Evolutionary conservation across 192 early-diverging fungal species (phyloP), one percentile per base, ranked within the genome.

Genomic region (Thamnidium elegans): DNA sequence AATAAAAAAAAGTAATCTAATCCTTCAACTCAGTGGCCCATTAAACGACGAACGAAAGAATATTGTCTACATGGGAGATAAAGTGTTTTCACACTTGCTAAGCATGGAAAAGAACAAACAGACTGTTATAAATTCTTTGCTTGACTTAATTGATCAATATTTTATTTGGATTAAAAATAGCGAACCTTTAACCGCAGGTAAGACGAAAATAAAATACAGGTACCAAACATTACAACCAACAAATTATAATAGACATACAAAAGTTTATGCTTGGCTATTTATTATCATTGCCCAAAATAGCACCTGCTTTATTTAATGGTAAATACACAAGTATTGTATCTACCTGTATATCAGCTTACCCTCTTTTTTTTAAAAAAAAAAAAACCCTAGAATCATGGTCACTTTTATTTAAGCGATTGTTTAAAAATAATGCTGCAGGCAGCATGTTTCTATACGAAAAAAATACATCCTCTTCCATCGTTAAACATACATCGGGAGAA

Each of bases 381-480:
- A 11, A 17, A 19, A 11, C 19, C 20, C n/a, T 53, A 67, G 65
- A 44, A 14, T 67, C 55, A 7, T 67, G 65, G 65, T 20, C 65
- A 4, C 19, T 17, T 23, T 39, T 60, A n/a, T 67, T 67, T 39
- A 58, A 67, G 19, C 47, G 32, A 30, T 45, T 67, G 1, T 34
- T 26, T 48, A 23, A 67, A 3, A 42, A 67, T 48, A 30, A 50
- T 17, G 43, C 65, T 4, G 53, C 55, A 48, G 55, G 65, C 3
- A 52, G 13, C 46, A 59, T 67, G 34, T 51, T 67, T 50, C 31
- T 67, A 17, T 42, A 59, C 50, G 65, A 67, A 42, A 34, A 42
- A 13, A 39, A 59, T 6, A 39, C 47, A 30, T 11, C 46, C 0
- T 14, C 17, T 17, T 67, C 65, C 15, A 4, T 26, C 14, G 44